phyloP scores from a whole-genome alignment of 2,329 filamentous ascomycete species.

The Aspergillus floridensis region DNA sequence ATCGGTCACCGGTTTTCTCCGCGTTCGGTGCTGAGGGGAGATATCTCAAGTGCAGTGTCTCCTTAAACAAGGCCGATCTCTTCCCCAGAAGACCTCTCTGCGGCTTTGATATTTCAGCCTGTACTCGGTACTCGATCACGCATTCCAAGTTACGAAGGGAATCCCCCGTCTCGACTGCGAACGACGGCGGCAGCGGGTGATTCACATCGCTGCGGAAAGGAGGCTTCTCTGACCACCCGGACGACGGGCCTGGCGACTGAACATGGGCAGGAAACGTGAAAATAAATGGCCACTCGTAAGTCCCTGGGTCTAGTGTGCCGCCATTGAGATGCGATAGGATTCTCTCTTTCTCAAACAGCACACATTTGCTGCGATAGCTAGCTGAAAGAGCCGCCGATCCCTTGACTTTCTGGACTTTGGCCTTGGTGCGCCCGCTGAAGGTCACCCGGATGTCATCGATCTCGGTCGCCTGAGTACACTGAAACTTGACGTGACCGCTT shows the following conservation, averaged over 20 bases:
- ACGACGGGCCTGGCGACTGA: not conserved
- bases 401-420: conserved; percentile 18
- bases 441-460: conserved; percentile 12
- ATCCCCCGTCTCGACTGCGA: conserved; percentile 3
- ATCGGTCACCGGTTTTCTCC: not conserved
- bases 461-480: conserved; percentile 7
- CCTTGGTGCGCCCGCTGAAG: conserved; percentile 15
- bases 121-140: conserved; percentile 11
- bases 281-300: conserved; percentile 15
- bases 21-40: conserved; percentile 2
- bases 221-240: conserved; percentile 6
- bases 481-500: conserved; percentile 7
- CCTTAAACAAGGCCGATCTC: conserved; percentile 3
- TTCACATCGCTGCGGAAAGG: conserved; percentile 13
- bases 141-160: conserved; percentile 8
- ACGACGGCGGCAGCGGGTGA: conserved; percentile 14
- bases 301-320: not conserved
- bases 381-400: conserved; percentile 9
- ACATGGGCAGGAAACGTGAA: conserved; percentile 11
- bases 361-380: conserved; percentile 17
- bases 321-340: conserved; percentile 8
- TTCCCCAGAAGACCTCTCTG: conserved; percentile 6
- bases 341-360: conserved; percentile 16
- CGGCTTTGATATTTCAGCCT: conserved; percentile 9
- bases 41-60: conserved; percentile 3